phyloP scores from a whole-genome alignment of 306 rosid species.

The Vigna unguiculata region DNA sequence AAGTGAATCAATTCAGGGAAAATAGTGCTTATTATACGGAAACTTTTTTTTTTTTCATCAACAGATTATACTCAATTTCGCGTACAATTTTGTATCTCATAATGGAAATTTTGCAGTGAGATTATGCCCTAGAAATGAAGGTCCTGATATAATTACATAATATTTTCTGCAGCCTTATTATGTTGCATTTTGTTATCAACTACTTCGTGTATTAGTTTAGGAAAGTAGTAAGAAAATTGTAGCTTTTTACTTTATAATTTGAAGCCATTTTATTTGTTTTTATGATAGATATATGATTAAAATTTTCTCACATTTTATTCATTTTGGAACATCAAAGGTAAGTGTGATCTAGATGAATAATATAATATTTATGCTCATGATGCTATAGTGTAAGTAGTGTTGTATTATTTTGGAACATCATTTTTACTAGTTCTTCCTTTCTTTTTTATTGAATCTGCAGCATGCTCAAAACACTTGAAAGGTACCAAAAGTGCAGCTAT shows the following conservation, averaged over 20 bases:
- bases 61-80: background rate
- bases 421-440: slow-evolving; percentile 51
- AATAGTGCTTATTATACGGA: background rate
- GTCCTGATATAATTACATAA: background rate
- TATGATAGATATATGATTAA: no score
- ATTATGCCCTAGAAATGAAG: background rate
- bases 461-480: slow-evolving; percentile 57
- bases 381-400: background rate
- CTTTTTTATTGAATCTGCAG: slow-evolving; percentile 30
- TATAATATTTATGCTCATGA: background rate
- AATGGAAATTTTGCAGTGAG: background rate
- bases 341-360: background rate
- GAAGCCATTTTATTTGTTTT: background rate
- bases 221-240: background rate
- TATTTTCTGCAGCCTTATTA: background rate
- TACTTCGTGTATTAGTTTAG: background rate
- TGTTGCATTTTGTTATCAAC: background rate
- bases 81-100: background rate
- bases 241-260: background rate
- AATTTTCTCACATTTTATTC: no score
- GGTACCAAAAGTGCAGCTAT: slow-evolving; percentile 95
- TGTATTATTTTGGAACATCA: no score
- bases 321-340: background rate
- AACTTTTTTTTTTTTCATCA: background rate
- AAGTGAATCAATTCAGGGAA: background rate